A percentile compares a stretch with the other conserved stretches of the same genome.
Evolutionary conservation across 2,329 filamentous ascomycete species (phyloP).

Genomic region (Clathrospora elynae): DNA sequence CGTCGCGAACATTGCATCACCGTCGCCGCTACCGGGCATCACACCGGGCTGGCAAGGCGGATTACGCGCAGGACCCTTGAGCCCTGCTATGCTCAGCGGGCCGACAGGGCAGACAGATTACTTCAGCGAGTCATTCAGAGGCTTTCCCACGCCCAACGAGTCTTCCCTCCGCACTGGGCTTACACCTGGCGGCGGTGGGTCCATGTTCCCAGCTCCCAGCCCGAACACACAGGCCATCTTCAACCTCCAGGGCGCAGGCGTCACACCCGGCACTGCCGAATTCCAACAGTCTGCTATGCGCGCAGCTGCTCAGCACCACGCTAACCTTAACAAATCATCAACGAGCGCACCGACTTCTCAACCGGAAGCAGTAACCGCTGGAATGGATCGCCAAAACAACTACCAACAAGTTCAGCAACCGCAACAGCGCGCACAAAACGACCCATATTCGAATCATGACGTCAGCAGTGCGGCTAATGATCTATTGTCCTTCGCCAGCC

Average conservation of each 20-base stretch:
- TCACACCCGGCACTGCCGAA: constrained; percentile 88
- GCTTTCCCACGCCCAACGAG: constrained; percentile 95
- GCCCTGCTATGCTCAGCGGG: constrained; percentile 95
- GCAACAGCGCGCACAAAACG: constrained; percentile 52
- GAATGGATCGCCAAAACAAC: constrained; percentile 63
- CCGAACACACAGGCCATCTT: constrained; percentile 85
- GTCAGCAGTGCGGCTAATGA: constrained; percentile 93
- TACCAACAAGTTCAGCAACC: constrained; percentile 50
- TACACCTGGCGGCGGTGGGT: constrained; percentile 91
- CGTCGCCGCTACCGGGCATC: constrained; percentile 75
- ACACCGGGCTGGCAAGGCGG: constrained; percentile 85
- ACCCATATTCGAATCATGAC: constrained; percentile 84
- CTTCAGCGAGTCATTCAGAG: constrained; percentile 81
- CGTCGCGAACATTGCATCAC: constrained; percentile 88
- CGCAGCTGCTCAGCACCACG: constrained; percentile 61
- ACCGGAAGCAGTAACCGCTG: constrained; percentile 49
- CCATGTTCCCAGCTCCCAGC: constrained; percentile 93
- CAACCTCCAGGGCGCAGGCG: constrained; percentile 77
- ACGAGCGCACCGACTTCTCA: constrained; percentile 52
- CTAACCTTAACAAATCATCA: constrained; percentile 50
- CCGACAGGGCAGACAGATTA: constrained; percentile 76
- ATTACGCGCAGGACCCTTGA: constrained; percentile 89
- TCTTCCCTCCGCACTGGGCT: constrained; percentile 88
- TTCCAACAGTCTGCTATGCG: constrained; percentile 93
- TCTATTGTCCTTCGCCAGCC: constrained; percentile 80